phyloP scores from a whole-genome alignment of 2,329 filamentous ascomycete species.

The Aspergillus ochraceus region DNA sequence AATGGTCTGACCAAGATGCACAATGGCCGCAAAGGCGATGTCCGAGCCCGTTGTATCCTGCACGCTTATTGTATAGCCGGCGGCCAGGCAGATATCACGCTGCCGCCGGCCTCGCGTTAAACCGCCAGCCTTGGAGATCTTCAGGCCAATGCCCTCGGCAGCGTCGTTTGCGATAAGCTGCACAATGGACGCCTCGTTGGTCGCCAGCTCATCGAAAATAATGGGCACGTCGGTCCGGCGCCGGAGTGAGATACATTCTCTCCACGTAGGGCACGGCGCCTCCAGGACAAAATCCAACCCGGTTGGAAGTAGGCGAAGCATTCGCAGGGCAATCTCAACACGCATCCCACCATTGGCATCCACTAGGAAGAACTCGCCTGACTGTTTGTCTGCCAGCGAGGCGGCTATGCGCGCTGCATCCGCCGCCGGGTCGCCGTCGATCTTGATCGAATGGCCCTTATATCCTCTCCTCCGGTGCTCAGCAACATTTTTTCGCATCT shows the following conservation, averaged over 20 bases:
- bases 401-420: conserved; percentile 14
- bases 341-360: conserved; percentile 24
- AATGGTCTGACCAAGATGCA: conserved; percentile 21
- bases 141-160: conserved; percentile 24
- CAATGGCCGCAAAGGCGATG: conserved; percentile 27
- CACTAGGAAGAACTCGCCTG: conserved; percentile 20
- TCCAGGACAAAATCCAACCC: conserved; percentile 26
- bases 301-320: conserved; percentile 22
- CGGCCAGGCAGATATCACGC: conserved; percentile 24
- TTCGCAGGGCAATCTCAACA: conserved; percentile 21
- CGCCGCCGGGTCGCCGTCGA: conserved; percentile 8
- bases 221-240: conserved; percentile 23
- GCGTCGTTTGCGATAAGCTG: conserved; percentile 26
- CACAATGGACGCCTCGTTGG: conserved; percentile 14
- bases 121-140: conserved; percentile 24
- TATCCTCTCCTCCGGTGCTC: not conserved
- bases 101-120: conserved; percentile 19
- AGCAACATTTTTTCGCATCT: not conserved
- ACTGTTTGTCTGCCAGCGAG: conserved; percentile 8
- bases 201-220: conserved; percentile 24
- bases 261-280: conserved; percentile 24
- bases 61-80: conserved; percentile 1
- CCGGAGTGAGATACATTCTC: conserved; percentile 23
- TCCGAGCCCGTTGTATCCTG: conserved; percentile 27
- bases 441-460: not conserved